Evolutionary conservation across 2,329 filamentous ascomycete genomes (phyloP), one percentile per base, ranked within the genome.

Genomic region (Fusarium sp.): DNA sequence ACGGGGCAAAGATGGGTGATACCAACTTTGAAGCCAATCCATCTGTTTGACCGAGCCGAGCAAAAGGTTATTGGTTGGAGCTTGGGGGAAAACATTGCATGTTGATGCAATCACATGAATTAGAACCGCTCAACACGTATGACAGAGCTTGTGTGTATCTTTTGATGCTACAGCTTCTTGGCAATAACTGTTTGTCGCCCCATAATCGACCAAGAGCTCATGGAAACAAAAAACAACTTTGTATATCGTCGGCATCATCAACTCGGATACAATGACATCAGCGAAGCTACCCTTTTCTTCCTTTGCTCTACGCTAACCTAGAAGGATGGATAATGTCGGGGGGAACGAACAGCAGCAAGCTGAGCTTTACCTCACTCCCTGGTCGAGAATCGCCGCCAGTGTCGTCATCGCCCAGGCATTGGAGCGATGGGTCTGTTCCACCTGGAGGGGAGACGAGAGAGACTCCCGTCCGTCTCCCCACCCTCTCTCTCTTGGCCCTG

Each of bases 231-330:
- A 50, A n/a, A 8, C 10, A 20, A 27, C 25, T 27, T 32, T 22
- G n/a, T 20, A 38, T n/a, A 37, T 37, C 20, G 52, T 71, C 62
- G 57, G 71, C 71, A 73, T 73, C 71, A 74, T 73, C 58, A 57
- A 66, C 47, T 35, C 33, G 58, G 58, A 66, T 60, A 35, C 22
- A 62, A 74, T 74, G 71, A 74, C 71, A 74, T 74, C 71, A 74
- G 68, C 68, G 61, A 61, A 63, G 47, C 40, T 37, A 63, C 30
- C 43, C 32, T 50, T 54, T 20, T n/a, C 22, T 5, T 22, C 20
- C 43, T 32, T 50, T 57, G 27, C 45, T 50, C 45, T 50, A 17
- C 62, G 52, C 71, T 73, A 73, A 66, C 40, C 65, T 27, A 14
- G 64, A 62, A 9, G 40, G 68, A 50, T 30, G 45, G 25, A 52